Conservation (phyloP, 164 flowering plant genomes). For the Magnolia sinica region DNA sequence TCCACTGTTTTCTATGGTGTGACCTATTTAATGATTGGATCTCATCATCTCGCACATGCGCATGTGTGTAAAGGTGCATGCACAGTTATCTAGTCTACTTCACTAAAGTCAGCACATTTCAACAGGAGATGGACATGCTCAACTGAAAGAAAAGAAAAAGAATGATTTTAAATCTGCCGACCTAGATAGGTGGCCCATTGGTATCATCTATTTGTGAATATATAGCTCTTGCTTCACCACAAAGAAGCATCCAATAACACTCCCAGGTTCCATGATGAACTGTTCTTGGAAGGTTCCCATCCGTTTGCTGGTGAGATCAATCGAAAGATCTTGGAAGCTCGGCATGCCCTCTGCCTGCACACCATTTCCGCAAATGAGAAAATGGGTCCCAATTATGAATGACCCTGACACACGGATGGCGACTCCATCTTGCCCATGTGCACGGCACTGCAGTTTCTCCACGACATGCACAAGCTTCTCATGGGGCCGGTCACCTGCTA, state of each 20-base stretch:
- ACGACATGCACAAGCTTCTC: slow-evolving; percentile 94
- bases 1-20: no score
- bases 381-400: slow-evolving; percentile 76
- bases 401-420: slow-evolving; percentile 91
- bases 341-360: slow-evolving; percentile 87
- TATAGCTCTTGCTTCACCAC: slow-evolving; percentile 80
- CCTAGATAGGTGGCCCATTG: background rate
- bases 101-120: no score
- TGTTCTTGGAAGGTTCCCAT: slow-evolving; percentile 92
- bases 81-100: no score
- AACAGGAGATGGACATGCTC: background rate
- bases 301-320: slow-evolving; percentile 57
- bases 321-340: slow-evolving; percentile 67
- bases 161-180: background rate
- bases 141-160: background rate
- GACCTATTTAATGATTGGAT: no score
- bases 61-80: no score
- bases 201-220: slow-evolving; percentile 39
- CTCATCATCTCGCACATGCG: no score
- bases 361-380: slow-evolving; percentile 94
- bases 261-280: slow-evolving; percentile 72
- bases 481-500: slow-evolving; percentile 86
- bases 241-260: slow-evolving; percentile 58
- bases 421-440: slow-evolving; percentile 77
- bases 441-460: slow-evolving; percentile 88